Percentiles rank a stretch among this genome's conserved stretches.
These are phyloP conservation scores for Tremella fuciformis DNA, from an alignment of 768 basidiomycete species.

Conservation along the genomic window DNA sequence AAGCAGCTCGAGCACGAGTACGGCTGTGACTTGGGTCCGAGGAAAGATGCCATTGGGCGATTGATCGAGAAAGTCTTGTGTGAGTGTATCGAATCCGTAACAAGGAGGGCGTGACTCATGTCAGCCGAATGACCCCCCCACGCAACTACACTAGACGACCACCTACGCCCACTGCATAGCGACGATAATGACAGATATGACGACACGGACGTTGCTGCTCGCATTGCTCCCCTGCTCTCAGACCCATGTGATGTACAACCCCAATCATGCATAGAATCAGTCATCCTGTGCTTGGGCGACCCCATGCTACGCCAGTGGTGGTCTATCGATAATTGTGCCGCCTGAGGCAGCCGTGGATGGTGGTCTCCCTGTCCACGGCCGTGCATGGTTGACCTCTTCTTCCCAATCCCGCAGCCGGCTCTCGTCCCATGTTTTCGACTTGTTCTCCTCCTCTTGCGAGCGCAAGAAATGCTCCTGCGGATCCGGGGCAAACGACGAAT, in stretches of 20 bases:
- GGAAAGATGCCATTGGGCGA: slow-evolving; percentile 51
- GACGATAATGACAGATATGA: too few relatives aligned
- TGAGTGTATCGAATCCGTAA: slow-evolving; percentile 9
- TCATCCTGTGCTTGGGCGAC: too few relatives aligned
- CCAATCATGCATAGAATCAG: too few relatives aligned
- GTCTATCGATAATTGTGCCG: too few relatives aligned
- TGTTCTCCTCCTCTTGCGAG: slow-evolving; percentile 54
- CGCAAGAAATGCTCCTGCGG: slow-evolving; percentile 55
- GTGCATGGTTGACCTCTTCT: slow-evolving; percentile 57
- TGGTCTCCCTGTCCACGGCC: slow-evolving; percentile 38
- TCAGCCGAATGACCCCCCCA: not conserved
- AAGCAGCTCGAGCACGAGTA: slow-evolving; percentile 76
- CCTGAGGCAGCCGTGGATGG: too few relatives aligned
- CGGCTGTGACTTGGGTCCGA: slow-evolving; percentile 65
- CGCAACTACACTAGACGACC: too few relatives aligned
- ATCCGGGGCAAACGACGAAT: slow-evolving; percentile 38
- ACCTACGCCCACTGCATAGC: too few relatives aligned
- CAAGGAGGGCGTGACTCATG: not conserved
- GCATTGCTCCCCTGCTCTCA: too few relatives aligned
- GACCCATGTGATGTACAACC: too few relatives aligned
- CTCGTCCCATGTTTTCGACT: slow-evolving; percentile 64
- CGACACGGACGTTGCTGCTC: too few relatives aligned
- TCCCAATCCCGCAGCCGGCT: slow-evolving; percentile 62
- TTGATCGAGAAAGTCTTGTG: slow-evolving; percentile 50
- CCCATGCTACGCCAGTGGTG: too few relatives aligned